Evolutionary conservation across 2,329 filamentous ascomycete species (phyloP), one percentile per base, ranked within the genome.

Genomic region (Neurospora sp.): DNA sequence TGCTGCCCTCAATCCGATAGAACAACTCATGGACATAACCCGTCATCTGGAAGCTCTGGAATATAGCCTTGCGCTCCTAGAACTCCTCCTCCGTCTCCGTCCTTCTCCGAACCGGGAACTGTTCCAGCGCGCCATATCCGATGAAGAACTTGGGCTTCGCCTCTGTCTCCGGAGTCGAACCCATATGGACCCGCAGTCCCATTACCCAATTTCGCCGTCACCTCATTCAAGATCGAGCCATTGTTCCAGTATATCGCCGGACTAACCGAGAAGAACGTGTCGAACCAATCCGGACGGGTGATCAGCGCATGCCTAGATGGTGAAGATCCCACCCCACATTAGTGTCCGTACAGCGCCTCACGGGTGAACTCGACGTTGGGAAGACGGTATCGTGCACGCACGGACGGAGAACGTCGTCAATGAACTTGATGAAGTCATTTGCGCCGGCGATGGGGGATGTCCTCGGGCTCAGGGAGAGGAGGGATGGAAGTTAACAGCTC

Each of bases 301-400:
- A 76, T 71, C 9, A 77, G 68, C 15, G 74, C 72, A 39, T 74
- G 2, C 23, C 23, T 23, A 76, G 0, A 74, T 67, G 39, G 73
- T 74, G 66, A 77, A 75, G 10, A 75, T 46, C 1, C 75, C 76
- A 1, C 76, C 76, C 17, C 74, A 76, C 74, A 76, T 2, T 74
- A 77, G 70, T 77, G 75, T 5, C 75, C 74, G 39, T 72, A 76
- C n/a, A 76, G 38, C 2, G 74, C 74, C 40, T 75, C 73, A 17
- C 72, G 72, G 3, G 71, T 70, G n/a, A 76, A 75, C 4, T 33
- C 42, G 0, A 77, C 73, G 5, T 70, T 66, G 11, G 75, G 15
- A 76, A 76, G 4, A 73, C 40, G 4, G 62, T 70, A 1, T 67
- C 23, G 1, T 68, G 69, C 19, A 77, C 72, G 4, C 75, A 76